Conservation (phyloP, 2,329 filamentous ascomycete genomes). For the Phialophora expanda region DNA sequence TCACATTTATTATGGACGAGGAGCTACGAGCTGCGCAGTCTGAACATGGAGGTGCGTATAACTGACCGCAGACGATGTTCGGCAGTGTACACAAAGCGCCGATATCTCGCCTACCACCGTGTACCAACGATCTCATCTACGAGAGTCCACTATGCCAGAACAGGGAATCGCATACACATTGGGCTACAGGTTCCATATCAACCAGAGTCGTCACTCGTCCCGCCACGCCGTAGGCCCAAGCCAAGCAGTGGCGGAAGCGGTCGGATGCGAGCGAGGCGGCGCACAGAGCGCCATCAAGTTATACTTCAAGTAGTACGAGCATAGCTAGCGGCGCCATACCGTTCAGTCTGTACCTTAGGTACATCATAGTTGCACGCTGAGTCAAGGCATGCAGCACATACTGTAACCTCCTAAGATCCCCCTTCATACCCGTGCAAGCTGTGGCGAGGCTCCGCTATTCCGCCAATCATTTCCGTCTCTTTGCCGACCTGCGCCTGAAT, state of each 20-base stretch:
- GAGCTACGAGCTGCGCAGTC: not conserved
- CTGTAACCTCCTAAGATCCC: not conserved
- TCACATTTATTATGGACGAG: not conserved
- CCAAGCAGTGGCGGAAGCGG: not conserved
- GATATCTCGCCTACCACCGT: not conserved
- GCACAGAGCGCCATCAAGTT: not conserved
- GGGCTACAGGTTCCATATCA: not conserved
- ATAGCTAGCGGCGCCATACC: not conserved
- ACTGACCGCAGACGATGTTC: not conserved
- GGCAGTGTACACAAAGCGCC: not conserved
- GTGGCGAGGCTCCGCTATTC: conserved; percentile 13
- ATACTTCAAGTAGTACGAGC: not conserved
- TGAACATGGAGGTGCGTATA: not conserved
- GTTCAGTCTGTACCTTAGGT: not conserved
- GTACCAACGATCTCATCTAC: not conserved
- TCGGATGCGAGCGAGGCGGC: not conserved
- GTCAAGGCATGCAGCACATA: not conserved
- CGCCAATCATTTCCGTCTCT: conserved; percentile 12
- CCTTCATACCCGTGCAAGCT: not conserved
- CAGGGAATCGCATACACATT: not conserved
- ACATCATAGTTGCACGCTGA: not conserved
- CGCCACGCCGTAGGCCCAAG: not conserved
- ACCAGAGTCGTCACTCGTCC: not conserved
- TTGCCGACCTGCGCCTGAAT: conserved; percentile 9
- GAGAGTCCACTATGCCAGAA: not conserved